These are phyloP conservation scores for Persicaria maculosa DNA, from an alignment of 148 eudicot species.

Conservation along the genomic window DNA sequence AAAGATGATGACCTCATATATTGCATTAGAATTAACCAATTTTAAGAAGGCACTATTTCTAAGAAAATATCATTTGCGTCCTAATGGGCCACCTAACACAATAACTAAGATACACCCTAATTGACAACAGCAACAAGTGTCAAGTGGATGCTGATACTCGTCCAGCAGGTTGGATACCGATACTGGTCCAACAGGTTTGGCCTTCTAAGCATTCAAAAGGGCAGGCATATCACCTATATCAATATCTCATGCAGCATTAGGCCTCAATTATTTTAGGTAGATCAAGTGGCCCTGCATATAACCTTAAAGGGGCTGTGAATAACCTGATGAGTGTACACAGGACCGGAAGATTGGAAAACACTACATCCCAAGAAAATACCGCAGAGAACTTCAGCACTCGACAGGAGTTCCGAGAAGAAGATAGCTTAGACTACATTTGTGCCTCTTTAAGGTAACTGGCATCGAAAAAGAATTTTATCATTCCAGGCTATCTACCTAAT, in stretches of 20 bases:
- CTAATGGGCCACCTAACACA: neutral
- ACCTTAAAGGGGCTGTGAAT: neutral
- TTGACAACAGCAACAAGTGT: neutral
- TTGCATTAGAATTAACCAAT: neutral
- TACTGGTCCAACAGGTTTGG: neutral
- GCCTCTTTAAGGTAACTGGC: neutral
- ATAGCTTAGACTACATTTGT: neutral
- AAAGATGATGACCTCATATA: neutral
- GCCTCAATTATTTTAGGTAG: neutral
- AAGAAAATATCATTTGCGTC: neutral
- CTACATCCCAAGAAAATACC: neutral
- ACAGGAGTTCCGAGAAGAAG: neutral
- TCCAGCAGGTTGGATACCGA: neutral
- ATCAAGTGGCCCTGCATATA: neutral
- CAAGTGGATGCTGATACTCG: neutral
- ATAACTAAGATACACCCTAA: neutral
- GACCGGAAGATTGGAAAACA: neutral
- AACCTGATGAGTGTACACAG: neutral
- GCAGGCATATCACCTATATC: neutral
- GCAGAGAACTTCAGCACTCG: neutral
- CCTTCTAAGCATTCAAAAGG: neutral
- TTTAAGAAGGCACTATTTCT: neutral
- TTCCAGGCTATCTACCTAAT: slow-evolving; percentile 3
- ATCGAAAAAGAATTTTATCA: neutral
- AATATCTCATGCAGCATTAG: neutral